A percentile compares a stretch with the other conserved stretches of the same genome.
Evolutionary conservation across 129 eudicot species (phyloP).

Genomic region (Cynara cardunculus): DNA sequence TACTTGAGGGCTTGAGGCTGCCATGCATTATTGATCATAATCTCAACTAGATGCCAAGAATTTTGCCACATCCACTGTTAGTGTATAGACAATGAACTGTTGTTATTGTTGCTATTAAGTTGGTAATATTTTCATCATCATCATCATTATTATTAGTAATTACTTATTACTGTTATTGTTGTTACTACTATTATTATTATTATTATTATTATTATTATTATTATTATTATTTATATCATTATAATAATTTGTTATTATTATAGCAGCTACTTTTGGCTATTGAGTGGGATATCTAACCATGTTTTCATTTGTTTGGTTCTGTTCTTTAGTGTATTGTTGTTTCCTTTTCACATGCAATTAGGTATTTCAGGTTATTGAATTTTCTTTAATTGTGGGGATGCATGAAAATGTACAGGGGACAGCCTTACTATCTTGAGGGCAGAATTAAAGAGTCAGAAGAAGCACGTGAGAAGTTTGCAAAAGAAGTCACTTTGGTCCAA

Average conservation of each 20-base stretch:
- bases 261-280: background rate
- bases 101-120: background rate
- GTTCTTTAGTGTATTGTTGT: constrained; percentile 3
- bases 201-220: background rate
- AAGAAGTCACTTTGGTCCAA: constrained; percentile 92
- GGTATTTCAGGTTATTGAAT: constrained; percentile 4
- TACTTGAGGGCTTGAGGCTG: no score
- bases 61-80: no score
- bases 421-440: constrained; percentile 73
- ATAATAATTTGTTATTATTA: background rate
- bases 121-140: background rate
- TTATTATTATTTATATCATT: background rate
- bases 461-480: constrained; percentile 80
- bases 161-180: background rate
- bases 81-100: no score
- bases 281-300: background rate
- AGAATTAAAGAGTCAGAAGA: constrained; percentile 90
- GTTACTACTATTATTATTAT: background rate
- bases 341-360: background rate
- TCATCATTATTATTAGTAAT: no score
- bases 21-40: no score
- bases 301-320: background rate
- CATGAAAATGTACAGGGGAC: constrained; percentile 55
- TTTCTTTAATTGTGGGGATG: background rate
- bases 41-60: no score